Conservation (phyloP, 2,329 filamentous ascomycete species). For the Rutstroemia sp. region DNA sequence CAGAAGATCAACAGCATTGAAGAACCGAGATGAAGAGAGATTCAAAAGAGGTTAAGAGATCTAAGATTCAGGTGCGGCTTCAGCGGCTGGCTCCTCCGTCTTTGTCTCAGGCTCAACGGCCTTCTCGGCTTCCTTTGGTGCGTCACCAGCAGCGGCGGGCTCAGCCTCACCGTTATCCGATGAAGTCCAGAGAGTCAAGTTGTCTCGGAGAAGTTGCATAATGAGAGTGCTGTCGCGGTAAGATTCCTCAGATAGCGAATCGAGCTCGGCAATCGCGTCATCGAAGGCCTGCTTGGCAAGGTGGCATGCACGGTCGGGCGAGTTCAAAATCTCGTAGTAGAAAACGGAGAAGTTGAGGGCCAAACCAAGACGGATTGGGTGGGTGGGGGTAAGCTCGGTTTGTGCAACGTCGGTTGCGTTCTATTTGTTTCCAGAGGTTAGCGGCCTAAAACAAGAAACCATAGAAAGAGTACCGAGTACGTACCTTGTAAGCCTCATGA, state of each 20-base stretch:
- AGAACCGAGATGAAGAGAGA: slow-evolving; percentile 34
- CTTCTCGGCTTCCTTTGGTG: slow-evolving; percentile 56
- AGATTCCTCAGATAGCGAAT: slow-evolving; percentile 94
- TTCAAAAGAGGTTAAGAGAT: slow-evolving; percentile 28
- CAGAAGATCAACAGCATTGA: slow-evolving; percentile 29
- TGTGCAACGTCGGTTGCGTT: slow-evolving; percentile 97
- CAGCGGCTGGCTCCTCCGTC: slow-evolving; percentile 26
- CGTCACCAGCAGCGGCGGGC: slow-evolving; percentile 45
- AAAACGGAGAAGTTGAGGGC: slow-evolving; percentile 99
- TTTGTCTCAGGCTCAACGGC: slow-evolving; percentile 42
- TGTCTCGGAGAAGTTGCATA: slow-evolving; percentile 98
- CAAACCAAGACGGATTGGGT: slow-evolving; percentile 95
- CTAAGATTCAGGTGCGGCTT: slow-evolving; percentile 43
- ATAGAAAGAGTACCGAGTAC: slow-evolving; percentile 11
- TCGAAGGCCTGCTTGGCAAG: slow-evolving; percentile 99
- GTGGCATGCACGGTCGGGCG: slow-evolving; percentile 93
- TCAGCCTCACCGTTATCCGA: slow-evolving; percentile 80
- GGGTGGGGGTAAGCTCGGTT: slow-evolving; percentile 93
- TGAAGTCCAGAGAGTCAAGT: slow-evolving; percentile 96
- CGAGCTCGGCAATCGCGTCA: slow-evolving; percentile 94
- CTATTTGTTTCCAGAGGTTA: slow-evolving; percentile 38
- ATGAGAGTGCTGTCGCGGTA: slow-evolving; percentile 99
- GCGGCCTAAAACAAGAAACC: background rate
- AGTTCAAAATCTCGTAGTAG: slow-evolving; percentile 99
- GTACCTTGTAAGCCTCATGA: slow-evolving; percentile 95